Conservation (phyloP, 805 yeast genomes). For the Nematodospora valgi region DNA sequence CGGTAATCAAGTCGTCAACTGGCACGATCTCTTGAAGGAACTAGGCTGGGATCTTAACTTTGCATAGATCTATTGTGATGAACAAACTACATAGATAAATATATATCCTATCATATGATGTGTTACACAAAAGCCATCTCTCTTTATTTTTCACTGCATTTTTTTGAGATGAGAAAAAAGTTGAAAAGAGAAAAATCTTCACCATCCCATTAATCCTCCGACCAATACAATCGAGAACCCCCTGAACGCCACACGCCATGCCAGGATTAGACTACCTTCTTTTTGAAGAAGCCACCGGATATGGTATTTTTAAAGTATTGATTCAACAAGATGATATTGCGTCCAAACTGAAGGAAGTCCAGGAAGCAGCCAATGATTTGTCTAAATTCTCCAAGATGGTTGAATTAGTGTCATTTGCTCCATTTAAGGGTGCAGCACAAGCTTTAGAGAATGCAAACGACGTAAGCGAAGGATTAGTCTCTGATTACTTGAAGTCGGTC, state of each 20-base stretch:
- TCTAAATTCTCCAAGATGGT: constrained; percentile 87
- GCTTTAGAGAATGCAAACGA: constrained; percentile 98
- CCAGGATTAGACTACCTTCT: constrained; percentile 85
- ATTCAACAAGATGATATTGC: constrained; percentile 94
- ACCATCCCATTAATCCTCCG: background rate
- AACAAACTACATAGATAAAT: too few relatives aligned
- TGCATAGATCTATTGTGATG: constrained; percentile 44
- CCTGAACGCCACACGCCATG: constrained; percentile 41
- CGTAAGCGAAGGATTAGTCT: constrained; percentile 93
- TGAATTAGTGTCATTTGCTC: constrained; percentile 92
- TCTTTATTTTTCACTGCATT: too few relatives aligned
- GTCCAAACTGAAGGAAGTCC: constrained; percentile 88
- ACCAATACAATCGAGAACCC: too few relatives aligned
- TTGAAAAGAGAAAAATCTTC: too few relatives aligned
- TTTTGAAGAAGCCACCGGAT: constrained; percentile 98
- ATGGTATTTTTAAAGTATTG: constrained; percentile 91
- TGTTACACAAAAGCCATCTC: too few relatives aligned
- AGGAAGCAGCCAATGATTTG: constrained; percentile 82
- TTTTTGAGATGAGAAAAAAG: too few relatives aligned
- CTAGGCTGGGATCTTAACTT: constrained; percentile 79
- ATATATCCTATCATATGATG: too few relatives aligned
- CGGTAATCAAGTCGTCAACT: constrained; percentile 65
- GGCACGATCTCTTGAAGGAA: constrained; percentile 64
- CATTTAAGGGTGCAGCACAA: constrained; percentile 99
- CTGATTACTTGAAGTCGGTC: constrained; percentile 85